A percentile compares a stretch with the other conserved stretches of the same genome.
Evolutionary conservation across 1,284 basidiomycete genomes (phyloP).

Genomic region (Puccinia horiana): DNA sequence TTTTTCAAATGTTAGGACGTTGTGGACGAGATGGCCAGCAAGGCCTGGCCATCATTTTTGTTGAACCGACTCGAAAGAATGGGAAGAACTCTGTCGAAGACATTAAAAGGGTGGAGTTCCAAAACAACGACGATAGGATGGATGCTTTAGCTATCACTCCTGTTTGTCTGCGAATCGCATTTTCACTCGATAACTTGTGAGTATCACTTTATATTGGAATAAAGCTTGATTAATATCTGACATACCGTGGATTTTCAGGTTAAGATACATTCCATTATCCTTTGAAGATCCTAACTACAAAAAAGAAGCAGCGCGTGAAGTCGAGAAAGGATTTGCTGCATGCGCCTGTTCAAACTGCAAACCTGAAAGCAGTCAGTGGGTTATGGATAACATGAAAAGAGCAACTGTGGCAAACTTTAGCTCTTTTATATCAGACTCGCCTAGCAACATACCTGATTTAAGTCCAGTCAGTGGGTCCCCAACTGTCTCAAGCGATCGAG

Average conservation of each 20-base stretch:
- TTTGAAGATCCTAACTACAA: slow-evolving; percentile 3
- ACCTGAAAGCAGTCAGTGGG: not conserved
- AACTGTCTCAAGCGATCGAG: not conserved
- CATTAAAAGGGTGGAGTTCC: not conserved
- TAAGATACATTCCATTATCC: slow-evolving; percentile 2
- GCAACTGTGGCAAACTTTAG: not conserved
- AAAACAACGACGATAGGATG: not conserved
- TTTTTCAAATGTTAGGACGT: not conserved
- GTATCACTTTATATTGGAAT: not conserved
- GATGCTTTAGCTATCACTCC: slow-evolving; percentile 1
- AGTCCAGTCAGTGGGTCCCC: not conserved
- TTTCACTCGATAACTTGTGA: not conserved
- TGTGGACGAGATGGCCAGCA: not conserved
- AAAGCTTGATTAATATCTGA: not conserved
- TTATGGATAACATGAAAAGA: slow-evolving; percentile 12
- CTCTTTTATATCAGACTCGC: not conserved
- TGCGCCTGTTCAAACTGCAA: slow-evolving; percentile 8
- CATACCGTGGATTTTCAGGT: not conserved
- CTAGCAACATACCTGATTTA: not conserved
- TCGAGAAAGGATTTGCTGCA: not conserved
- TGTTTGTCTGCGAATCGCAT: not conserved
- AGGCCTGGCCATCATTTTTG: not conserved
- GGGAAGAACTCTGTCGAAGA: not conserved
- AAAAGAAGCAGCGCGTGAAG: not conserved
- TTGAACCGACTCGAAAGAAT: not conserved